Evolutionary conservation across 805 yeast species (phyloP), one percentile per base, ranked within the genome.

Genomic region (Metahyphopichia silvanorum): DNA sequence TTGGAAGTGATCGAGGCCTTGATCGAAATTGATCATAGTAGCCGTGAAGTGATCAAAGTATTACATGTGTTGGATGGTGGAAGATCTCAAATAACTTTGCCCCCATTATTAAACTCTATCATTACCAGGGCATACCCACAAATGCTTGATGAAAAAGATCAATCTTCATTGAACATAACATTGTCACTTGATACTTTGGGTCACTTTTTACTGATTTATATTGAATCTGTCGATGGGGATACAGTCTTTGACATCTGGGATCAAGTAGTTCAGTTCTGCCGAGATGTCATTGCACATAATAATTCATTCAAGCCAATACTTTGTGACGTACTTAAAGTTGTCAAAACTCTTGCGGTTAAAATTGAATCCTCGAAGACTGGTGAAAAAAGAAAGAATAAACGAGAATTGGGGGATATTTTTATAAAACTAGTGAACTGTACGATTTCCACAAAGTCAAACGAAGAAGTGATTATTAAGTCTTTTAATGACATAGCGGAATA

Each of bases 31-130:
- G 52, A 52, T 12, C 10, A 30, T 8, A 32, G 26, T 4, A 29
- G 35, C 9, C 34, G 40, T 1, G 22, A 53, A 6, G 50, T 48
- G 16, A 71, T 78, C 45, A 82, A 80, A 43, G 49, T 86, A 2
- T 55, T 86, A n/a, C 87, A 85, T 52, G 80, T 84, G 2, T 60
- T 89, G 30, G 96, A 89, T 57, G 91, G 93, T 1, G 83, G 95
- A 6, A 76, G 85, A 42, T 84, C 95, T 0, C 84, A 79, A 35
- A 47, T 76, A 4, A 83, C 94, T 0, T 61, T 87, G 10, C 89
- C 94, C 0, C 71, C 75, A 44, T 60, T 88, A 4, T 65, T 86
- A 43, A 68, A 74, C 35, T 65, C 85, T 0, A 65, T 82, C 20
- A 50, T 57, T 15, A 61, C 77, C 7, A 60, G 82, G 37, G 63